Conservation (phyloP, 169 alveolate species). For the Plasmodium vivax region DNA sequence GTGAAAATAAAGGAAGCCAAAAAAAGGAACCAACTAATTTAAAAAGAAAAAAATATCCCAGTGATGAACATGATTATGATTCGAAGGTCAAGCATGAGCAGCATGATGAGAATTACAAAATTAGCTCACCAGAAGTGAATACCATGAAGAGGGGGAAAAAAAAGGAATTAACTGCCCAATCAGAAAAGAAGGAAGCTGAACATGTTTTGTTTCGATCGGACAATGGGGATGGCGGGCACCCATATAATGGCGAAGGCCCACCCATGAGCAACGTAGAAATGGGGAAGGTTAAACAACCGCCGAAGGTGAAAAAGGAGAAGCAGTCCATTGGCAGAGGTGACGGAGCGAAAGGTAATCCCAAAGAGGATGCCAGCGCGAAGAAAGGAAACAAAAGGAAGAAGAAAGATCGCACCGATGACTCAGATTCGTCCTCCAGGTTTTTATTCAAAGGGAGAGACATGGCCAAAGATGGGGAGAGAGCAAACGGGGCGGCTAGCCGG, state of each 20-base stretch:
- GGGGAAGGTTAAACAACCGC: not conserved
- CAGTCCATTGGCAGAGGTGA: not conserved
- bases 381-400: not conserved
- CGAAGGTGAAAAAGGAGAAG: not conserved
- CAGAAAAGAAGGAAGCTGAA: not conserved
- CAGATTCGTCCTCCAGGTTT: not conserved
- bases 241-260: not conserved
- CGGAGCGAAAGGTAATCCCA: not conserved
- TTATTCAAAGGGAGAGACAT: not conserved
- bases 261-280: not conserved
- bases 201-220: not conserved
- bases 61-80: not conserved
- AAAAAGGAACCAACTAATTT: not conserved
- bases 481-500: not conserved
- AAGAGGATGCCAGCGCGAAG: not conserved
- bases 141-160: not conserved
- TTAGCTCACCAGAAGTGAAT: not conserved
- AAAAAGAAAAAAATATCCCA: constrained; percentile 21
- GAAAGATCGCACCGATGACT: not conserved
- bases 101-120: not conserved
- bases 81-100: not conserved
- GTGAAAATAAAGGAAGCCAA: constrained; percentile 12
- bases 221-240: not conserved
- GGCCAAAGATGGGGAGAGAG: not conserved
- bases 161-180: not conserved